phyloP scores from a whole-genome alignment of 352 stramenopile genomes.

The Phytopythium cucurbitacearum region DNA sequence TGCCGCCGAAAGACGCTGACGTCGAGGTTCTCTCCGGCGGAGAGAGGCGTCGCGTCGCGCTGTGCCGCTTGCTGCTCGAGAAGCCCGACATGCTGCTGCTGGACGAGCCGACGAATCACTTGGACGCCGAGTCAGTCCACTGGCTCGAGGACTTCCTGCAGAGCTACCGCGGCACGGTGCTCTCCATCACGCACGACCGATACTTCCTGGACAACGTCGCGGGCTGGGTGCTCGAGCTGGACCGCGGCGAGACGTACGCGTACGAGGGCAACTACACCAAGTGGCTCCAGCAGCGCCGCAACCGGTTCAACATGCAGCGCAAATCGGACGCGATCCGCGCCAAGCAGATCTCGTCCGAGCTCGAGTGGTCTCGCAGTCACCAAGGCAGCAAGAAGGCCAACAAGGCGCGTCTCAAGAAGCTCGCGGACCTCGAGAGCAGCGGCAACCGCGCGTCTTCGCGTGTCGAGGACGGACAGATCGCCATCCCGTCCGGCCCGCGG shows the following conservation, averaged over 20 bases:
- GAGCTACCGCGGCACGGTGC: slow-evolving; percentile 94
- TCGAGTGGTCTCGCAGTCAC: slow-evolving; percentile 93
- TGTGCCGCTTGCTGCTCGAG: slow-evolving; percentile 94
- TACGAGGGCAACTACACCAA: slow-evolving; percentile 98
- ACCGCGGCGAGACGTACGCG: slow-evolving; percentile 94
- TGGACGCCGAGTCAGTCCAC: slow-evolving; percentile 95
- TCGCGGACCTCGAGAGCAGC: slow-evolving; percentile 88
- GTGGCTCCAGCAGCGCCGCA: slow-evolving; percentile 94
- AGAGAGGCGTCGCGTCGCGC: slow-evolving; percentile 93
- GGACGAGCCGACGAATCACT: slow-evolving; percentile 98
- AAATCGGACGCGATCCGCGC: slow-evolving; percentile 87
- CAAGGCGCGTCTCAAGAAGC: slow-evolving; percentile 92
- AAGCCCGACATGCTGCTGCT: slow-evolving; percentile 96
- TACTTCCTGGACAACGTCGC: slow-evolving; percentile 99
- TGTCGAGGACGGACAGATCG: slow-evolving; percentile 84
- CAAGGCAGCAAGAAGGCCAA: slow-evolving; percentile 81
- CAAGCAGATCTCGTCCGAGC: slow-evolving; percentile 91
- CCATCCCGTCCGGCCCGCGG: slow-evolving; percentile 90
- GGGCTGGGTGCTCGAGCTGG: slow-evolving; percentile 97
- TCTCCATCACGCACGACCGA: slow-evolving; percentile 98
- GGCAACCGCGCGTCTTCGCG: slow-evolving; percentile 45
- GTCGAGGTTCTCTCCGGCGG: slow-evolving; percentile 86
- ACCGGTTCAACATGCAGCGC: slow-evolving; percentile 94
- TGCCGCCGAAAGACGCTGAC: slow-evolving; percentile 61
- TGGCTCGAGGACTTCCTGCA: slow-evolving; percentile 98